A percentile compares a stretch with the other conserved stretches of the same genome.
Conservation (phyloP, 2,329 filamentous ascomycete species). For the Fusarium buharicum region DNA sequence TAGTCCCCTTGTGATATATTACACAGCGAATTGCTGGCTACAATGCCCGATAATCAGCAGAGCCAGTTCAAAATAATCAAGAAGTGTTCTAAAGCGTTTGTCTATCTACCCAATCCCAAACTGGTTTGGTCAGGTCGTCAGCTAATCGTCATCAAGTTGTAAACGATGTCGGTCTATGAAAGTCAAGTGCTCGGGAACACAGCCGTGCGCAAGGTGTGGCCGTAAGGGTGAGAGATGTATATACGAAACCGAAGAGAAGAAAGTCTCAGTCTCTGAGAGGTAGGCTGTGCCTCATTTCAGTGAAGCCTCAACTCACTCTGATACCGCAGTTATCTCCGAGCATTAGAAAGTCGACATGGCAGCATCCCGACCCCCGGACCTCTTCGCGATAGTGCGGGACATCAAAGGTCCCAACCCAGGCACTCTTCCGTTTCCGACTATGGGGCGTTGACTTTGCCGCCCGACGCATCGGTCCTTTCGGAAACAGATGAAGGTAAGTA, state of each 20-base stretch:
- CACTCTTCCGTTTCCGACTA: conserved; percentile 38
- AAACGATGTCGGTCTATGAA: conserved; percentile 46
- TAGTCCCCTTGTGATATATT: not conserved
- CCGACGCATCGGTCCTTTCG: not conserved
- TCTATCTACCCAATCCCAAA: not conserved
- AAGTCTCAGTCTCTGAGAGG: conserved; percentile 43
- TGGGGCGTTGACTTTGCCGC: conserved; percentile 12
- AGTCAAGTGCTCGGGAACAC: conserved; percentile 42
- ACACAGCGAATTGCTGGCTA: too few relatives aligned
- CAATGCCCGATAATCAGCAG: conserved; percentile 29
- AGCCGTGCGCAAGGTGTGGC: conserved; percentile 42
- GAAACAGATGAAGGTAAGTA: conserved; percentile 18
- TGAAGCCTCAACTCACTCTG: too few relatives aligned
- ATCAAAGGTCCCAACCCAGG: conserved; percentile 6
- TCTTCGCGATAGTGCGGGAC: not conserved
- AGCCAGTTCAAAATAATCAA: conserved; percentile 33
- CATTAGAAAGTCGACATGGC: conserved; percentile 37
- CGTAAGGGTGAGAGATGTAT: conserved; percentile 41
- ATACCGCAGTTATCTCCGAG: conserved; percentile 36
- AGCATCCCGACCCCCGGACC: conserved; percentile 19
- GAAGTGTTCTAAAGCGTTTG: conserved; percentile 43
- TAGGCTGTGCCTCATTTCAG: not conserved
- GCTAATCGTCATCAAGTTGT: conserved; percentile 30
- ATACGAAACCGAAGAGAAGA: conserved; percentile 41
- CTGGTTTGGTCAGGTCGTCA: not conserved